These are phyloP conservation scores for Paxillus ammoniavirescens DNA, from an alignment of 768 basidiomycete genomes.

Conservation along the genomic window DNA sequence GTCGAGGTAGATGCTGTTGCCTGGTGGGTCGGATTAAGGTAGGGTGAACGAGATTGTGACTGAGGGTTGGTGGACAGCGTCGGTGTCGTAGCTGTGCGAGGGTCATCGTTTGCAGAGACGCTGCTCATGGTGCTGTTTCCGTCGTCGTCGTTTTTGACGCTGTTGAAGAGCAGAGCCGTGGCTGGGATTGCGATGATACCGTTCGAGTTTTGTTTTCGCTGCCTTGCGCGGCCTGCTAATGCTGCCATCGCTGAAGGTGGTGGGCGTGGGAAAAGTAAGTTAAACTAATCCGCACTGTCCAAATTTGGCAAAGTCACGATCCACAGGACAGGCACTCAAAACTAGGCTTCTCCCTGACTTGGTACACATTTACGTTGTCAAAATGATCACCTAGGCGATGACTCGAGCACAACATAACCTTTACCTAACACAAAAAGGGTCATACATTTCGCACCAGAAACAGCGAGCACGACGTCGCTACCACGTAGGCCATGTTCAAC, in stretches of 20 bases:
- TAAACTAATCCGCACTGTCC: not conserved
- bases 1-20: slow-evolving; percentile 37
- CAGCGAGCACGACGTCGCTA: no score
- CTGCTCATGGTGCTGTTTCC: slow-evolving; percentile 23
- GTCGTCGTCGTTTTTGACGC: slow-evolving; percentile 21
- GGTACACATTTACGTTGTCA: no score
- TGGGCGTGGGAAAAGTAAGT: slow-evolving; percentile 19
- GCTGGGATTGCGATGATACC: not conserved
- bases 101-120: slow-evolving; percentile 11
- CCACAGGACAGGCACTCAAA: no score
- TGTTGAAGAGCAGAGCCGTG: slow-evolving; percentile 6
- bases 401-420: no score
- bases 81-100: slow-evolving; percentile 7
- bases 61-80: slow-evolving; percentile 3
- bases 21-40: slow-evolving; percentile 35
- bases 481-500: no score
- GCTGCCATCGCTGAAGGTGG: slow-evolving; percentile 9
- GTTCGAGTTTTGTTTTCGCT: slow-evolving; percentile 17
- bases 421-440: no score
- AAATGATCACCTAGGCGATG: no score
- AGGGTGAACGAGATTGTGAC: slow-evolving; percentile 34
- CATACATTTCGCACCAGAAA: no score
- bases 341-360: no score
- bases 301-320: no score
- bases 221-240: slow-evolving; percentile 25